phyloP scores from a whole-genome alignment of 176 grass and related monocot species.

The Puccinellia tenuiflora region DNA sequence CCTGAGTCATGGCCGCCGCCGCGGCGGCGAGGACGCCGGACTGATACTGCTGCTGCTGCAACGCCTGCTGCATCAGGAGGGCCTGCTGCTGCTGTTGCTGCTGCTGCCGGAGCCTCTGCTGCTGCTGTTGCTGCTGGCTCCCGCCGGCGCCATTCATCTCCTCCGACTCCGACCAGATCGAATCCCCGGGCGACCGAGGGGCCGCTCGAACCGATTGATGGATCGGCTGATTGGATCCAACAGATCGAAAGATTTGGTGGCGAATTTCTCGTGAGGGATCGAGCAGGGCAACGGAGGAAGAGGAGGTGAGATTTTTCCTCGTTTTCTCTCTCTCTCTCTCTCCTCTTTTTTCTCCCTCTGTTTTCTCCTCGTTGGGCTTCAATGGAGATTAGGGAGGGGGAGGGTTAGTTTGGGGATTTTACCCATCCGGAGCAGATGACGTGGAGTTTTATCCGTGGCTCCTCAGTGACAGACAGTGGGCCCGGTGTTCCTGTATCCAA shows the following conservation, averaged over 20 bases:
- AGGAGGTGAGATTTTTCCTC: slow-evolving; percentile 36
- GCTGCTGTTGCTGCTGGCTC: slow-evolving; percentile 47
- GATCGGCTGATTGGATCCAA: slow-evolving; percentile 16
- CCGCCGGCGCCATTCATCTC: slow-evolving; percentile 50
- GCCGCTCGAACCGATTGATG: slow-evolving; percentile 12
- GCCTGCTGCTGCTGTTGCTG: slow-evolving; percentile 68
- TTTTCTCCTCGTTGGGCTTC: slow-evolving; percentile 38
- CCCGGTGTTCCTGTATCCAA: neutral
- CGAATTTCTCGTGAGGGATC: slow-evolving; percentile 40
- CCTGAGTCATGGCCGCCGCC: slow-evolving; percentile 65
- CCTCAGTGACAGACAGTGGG: slow-evolving; percentile 13
- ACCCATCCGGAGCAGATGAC: neutral
- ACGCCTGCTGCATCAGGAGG: slow-evolving; percentile 60
- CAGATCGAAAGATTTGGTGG: slow-evolving; percentile 34
- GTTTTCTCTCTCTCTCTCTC: neutral
- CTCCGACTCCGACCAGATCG: slow-evolving; percentile 41
- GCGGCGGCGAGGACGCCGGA: slow-evolving; percentile 63
- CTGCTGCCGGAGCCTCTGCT: slow-evolving; percentile 54
- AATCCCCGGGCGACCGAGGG: slow-evolving; percentile 1
- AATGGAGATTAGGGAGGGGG: slow-evolving; percentile 18
- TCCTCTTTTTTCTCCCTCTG: slow-evolving; percentile 9
- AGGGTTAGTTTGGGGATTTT: slow-evolving; percentile 26
- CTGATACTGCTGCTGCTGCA: slow-evolving; percentile 80
- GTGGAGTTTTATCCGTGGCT: slow-evolving; percentile 11
- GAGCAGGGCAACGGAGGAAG: slow-evolving; percentile 38